Evolutionary conservation across 805 yeast genomes (phyloP).

Genomic region (Naumovozyma baii): DNA sequence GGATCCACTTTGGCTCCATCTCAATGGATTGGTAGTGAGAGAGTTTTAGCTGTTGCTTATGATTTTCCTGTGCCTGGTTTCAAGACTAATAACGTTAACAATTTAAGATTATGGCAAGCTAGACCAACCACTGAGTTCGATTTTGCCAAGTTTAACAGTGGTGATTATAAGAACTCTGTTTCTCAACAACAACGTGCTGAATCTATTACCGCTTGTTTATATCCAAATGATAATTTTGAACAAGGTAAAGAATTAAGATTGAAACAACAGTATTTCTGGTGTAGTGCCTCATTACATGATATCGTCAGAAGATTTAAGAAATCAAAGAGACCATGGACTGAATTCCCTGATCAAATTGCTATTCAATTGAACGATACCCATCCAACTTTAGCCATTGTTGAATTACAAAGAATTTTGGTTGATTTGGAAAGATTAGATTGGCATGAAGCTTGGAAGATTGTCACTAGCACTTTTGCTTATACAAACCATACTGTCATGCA

Average conservation of each 20-base stretch:
- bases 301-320: slow-evolving; percentile 85
- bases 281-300: slow-evolving; percentile 85
- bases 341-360: slow-evolving; percentile 77
- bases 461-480: slow-evolving; percentile 73
- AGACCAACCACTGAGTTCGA: slow-evolving; percentile 87
- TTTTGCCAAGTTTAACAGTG: slow-evolving; percentile 80
- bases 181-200: slow-evolving; percentile 81
- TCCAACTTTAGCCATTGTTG: slow-evolving; percentile 86
- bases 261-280: slow-evolving; percentile 96
- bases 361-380: slow-evolving; percentile 93
- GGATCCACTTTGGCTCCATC: slow-evolving; percentile 45
- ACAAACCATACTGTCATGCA: slow-evolving; percentile 93
- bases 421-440: slow-evolving; percentile 75
- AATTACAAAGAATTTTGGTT: slow-evolving; percentile 74
- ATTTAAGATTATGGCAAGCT: slow-evolving; percentile 83
- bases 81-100: slow-evolving; percentile 73
- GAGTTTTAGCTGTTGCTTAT: slow-evolving; percentile 80
- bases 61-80: slow-evolving; percentile 93
- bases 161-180: slow-evolving; percentile 82
- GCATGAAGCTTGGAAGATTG: slow-evolving; percentile 82
- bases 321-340: slow-evolving; percentile 63
- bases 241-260: slow-evolving; percentile 84
- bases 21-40: slow-evolving; percentile 84
- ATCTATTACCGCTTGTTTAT: slow-evolving; percentile 82
- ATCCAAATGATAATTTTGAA: slow-evolving; percentile 89